Percentiles rank a stretch among this genome's conserved stretches.
phyloP scores from a whole-genome alignment of 1,139 yeast species.

The Pichia kudriavzevii region DNA sequence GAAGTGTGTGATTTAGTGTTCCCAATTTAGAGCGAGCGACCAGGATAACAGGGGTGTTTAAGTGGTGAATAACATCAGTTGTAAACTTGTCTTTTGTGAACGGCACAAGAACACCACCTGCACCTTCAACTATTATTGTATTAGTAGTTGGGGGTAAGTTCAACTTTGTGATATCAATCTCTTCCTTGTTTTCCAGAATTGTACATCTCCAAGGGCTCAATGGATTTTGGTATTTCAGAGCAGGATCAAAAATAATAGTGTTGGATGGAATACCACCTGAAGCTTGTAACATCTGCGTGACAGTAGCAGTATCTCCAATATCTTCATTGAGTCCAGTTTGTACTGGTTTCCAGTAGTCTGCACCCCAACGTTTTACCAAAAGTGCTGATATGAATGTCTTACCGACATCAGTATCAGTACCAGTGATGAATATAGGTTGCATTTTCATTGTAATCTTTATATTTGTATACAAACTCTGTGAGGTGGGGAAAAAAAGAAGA shows the following conservation, averaged over 20 bases:
- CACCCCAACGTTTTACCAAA: conserved; percentile 26
- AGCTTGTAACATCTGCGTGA: conserved; percentile 9
- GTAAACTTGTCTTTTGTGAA: conserved; percentile 23
- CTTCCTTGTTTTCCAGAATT: conserved; percentile 18
- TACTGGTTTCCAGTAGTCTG: conserved; percentile 30
- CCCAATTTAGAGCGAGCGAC: conserved; percentile 30
- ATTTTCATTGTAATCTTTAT: no score
- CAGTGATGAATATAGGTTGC: conserved; percentile 25
- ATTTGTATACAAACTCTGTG: no score
- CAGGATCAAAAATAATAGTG: conserved; percentile 16
- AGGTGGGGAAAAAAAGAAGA: no score
- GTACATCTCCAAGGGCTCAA: conserved; percentile 30
- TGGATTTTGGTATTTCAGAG: conserved; percentile 22
- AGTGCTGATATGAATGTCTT: conserved; percentile 29
- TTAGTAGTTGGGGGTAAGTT: conserved; percentile 3
- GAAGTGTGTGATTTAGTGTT: conserved; percentile 29
- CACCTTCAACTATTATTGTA: conserved; percentile 27
- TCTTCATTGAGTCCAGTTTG: conserved; percentile 30
- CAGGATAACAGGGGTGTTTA: conserved; percentile 24
- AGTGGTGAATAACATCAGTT: conserved; percentile 23
- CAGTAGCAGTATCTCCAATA: conserved; percentile 26
- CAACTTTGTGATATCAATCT: conserved; percentile 6
- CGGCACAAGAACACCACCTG: conserved; percentile 30
- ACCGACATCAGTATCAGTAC: conserved; percentile 32
- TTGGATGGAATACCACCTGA: conserved; percentile 13